Conservation (phyloP, 169 alveolate species). For the Plasmodium fragile region DNA sequence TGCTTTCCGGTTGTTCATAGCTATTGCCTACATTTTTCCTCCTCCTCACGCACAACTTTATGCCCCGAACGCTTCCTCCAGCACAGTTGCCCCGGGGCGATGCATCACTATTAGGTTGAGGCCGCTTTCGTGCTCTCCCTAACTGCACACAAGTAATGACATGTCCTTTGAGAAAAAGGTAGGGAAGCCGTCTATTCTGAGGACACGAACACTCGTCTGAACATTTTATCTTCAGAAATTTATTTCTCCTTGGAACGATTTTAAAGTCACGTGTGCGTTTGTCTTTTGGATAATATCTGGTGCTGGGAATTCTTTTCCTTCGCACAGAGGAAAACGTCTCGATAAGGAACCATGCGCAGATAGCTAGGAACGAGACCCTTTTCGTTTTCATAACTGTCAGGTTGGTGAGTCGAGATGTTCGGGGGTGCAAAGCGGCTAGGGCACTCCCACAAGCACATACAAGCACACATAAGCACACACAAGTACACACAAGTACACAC, state of each 20-base stretch:
- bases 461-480: not conserved
- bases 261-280: not conserved
- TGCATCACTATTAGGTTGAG: not conserved
- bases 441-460: not conserved
- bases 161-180: not conserved
- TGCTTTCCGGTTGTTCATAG: not conserved
- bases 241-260: not conserved
- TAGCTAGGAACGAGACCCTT: slow-evolving; percentile 6
- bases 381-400: slow-evolving; percentile 31
- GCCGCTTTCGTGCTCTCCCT: not conserved
- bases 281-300: not conserved
- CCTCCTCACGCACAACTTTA: slow-evolving; percentile 5
- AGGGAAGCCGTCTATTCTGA: not conserved
- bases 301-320: slow-evolving; percentile 1
- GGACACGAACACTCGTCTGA: not conserved
- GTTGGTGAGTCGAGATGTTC: not conserved
- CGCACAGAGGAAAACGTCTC: not conserved
- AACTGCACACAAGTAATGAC: not conserved
- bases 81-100: not conserved
- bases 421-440: not conserved
- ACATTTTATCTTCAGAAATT: not conserved
- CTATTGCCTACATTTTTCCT: not conserved
- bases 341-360: slow-evolving; percentile 6
- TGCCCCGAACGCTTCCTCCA: not conserved
- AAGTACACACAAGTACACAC: not conserved